Percentiles rank a stretch among this genome's conserved stretches.
Conservation (phyloP, 2,329 filamentous ascomycete genomes). For the Talaromyces sp. region DNA sequence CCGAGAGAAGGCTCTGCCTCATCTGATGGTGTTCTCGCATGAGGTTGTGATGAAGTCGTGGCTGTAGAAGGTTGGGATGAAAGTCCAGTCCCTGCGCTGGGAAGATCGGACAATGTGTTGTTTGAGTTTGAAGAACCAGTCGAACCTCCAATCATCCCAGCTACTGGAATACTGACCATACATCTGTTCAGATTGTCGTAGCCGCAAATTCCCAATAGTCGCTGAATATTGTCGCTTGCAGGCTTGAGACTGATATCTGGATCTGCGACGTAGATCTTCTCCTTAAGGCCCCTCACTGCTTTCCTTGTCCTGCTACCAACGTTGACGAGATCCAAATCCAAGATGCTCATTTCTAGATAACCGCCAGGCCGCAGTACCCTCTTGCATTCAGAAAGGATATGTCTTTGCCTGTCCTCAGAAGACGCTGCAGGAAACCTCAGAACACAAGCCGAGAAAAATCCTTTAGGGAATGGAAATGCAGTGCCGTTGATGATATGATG, state of each 20-base stretch:
- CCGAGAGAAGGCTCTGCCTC: slow-evolving; percentile 53
- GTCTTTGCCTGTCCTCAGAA: slow-evolving; percentile 44
- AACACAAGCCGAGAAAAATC: slow-evolving; percentile 48
- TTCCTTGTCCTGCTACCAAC: slow-evolving; percentile 49
- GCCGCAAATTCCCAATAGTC: slow-evolving; percentile 44
- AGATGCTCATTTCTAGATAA: slow-evolving; percentile 50
- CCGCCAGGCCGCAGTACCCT: slow-evolving; percentile 51
- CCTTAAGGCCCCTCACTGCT: slow-evolving; percentile 47
- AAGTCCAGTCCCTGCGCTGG: slow-evolving; percentile 23
- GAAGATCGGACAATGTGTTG: slow-evolving; percentile 32
- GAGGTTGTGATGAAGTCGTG: slow-evolving; percentile 22
- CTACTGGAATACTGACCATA: slow-evolving; percentile 50
- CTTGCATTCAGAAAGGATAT: slow-evolving; percentile 50
- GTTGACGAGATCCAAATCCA: slow-evolving; percentile 53
- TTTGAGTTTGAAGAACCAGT: slow-evolving; percentile 43
- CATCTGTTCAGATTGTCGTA: slow-evolving; percentile 52
- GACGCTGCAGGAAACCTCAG: slow-evolving; percentile 49
- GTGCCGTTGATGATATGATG: slow-evolving; percentile 42
- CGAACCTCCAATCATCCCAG: slow-evolving; percentile 44
- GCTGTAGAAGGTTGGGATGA: slow-evolving; percentile 25
- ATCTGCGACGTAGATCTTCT: slow-evolving; percentile 45
- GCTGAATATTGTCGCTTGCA: slow-evolving; percentile 49
- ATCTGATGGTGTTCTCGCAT: slow-evolving; percentile 36
- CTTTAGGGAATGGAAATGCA: slow-evolving; percentile 48
- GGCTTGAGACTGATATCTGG: slow-evolving; percentile 48